phyloP scores from a whole-genome alignment of 306 rosid species.

The Boehmeria nivea region DNA sequence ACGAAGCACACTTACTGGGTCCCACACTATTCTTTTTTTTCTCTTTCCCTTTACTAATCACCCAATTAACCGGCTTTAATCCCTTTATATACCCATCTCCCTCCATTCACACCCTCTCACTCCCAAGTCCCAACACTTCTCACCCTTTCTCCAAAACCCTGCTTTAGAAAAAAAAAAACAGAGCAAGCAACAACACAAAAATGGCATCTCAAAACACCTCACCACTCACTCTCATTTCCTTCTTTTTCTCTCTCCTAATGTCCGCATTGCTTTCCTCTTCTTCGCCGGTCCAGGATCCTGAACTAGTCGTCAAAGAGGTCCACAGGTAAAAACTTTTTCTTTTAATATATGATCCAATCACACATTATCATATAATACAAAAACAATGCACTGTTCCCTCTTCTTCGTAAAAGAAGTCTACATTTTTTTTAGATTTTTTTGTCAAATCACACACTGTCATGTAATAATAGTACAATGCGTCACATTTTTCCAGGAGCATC shows the following conservation, averaged over 20 bases:
- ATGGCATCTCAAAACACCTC: constrained; percentile 35
- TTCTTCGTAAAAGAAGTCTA: no score
- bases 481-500: constrained; percentile 57
- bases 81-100: constrained; percentile 56
- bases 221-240: constrained; percentile 28
- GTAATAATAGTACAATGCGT: no score
- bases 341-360: no score
- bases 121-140: neutral
- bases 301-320: constrained; percentile 47
- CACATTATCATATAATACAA: no score
- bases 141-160: neutral
- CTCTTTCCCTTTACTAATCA: constrained; percentile 24
- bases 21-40: constrained; percentile 47
- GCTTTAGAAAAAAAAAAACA: neutral
- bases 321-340: constrained; percentile 54
- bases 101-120: constrained; percentile 12
- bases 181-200: no score
- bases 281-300: constrained; percentile 51
- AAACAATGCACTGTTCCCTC: no score
- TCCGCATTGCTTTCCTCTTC: constrained; percentile 50
- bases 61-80: constrained; percentile 45
- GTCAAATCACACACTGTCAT: neutral
- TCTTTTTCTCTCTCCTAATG: constrained; percentile 41
- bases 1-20: constrained; percentile 34
- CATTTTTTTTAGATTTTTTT: no score